A percentile compares a stretch with the other conserved stretches of the same genome.
Evolutionary conservation across 345 rosid genomes (phyloP).

Genomic region (Eucalyptus curtisii): DNA sequence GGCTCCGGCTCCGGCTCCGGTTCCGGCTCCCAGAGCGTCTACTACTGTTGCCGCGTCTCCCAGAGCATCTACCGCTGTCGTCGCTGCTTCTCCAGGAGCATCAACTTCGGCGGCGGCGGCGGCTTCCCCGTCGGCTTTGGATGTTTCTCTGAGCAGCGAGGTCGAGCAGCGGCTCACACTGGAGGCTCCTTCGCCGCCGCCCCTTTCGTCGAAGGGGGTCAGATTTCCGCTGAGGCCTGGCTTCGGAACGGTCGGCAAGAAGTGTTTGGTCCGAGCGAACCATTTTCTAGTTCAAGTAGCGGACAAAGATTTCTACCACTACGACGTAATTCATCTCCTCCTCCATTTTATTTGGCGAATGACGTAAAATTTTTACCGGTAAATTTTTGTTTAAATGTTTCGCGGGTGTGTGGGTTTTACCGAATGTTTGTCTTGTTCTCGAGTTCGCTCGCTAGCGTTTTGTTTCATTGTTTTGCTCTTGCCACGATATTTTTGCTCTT

Average conservation of each 20-base stretch:
- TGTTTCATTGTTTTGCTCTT: neutral
- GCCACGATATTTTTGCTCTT: neutral
- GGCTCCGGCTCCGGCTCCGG: neutral
- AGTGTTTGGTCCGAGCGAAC: slow-evolving; percentile 36
- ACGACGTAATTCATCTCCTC: slow-evolving; percentile 31
- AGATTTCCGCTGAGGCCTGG: slow-evolving; percentile 33
- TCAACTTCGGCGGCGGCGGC: neutral
- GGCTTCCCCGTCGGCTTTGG: neutral
- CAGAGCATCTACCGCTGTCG: neutral
- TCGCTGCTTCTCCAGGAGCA: neutral
- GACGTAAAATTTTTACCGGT: neutral
- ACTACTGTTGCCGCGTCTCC: neutral
- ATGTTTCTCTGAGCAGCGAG: neutral
- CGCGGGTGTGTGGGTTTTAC: neutral
- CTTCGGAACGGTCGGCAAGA: slow-evolving; percentile 19
- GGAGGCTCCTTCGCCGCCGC: neutral
- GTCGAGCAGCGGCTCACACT: neutral
- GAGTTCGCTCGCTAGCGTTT: neutral
- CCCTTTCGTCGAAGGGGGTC: slow-evolving; percentile 36
- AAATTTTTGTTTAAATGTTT: neutral
- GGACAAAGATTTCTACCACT: slow-evolving; percentile 37
- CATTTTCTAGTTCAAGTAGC: slow-evolving; percentile 51
- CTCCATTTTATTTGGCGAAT: neutral
- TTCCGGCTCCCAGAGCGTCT: neutral
- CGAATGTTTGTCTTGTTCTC: neutral